Evolutionary conservation across 495 filamentous ascomycete species (phyloP).

Genomic region (Bathelium albidoporum): DNA sequence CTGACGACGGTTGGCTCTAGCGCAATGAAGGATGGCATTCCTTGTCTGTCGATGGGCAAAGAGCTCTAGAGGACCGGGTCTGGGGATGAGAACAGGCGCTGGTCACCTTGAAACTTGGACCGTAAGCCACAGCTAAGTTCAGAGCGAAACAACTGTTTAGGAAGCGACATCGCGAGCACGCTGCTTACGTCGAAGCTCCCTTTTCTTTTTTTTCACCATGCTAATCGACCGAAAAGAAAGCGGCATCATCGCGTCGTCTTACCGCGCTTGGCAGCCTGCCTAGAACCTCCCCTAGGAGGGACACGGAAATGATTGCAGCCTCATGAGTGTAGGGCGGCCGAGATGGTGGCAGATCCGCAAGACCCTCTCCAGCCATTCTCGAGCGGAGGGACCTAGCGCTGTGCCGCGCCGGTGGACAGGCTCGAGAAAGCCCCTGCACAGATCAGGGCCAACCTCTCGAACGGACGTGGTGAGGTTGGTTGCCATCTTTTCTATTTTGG

Average conservation of each 20-base stretch:
- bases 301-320: not conserved
- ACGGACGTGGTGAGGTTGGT: not conserved
- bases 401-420: slow-evolving; percentile 1
- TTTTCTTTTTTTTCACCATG: not conserved
- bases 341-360: not conserved
- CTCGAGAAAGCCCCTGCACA: not conserved
- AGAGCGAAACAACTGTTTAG: not conserved
- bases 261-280: not conserved
- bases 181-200: not conserved
- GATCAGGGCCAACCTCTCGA: slow-evolving; percentile 1
- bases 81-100: slow-evolving; percentile 2
- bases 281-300: not conserved
- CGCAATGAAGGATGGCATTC: not conserved
- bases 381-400: slow-evolving; percentile 1
- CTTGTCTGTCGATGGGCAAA: not conserved
- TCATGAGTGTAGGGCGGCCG: not conserved
- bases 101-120: slow-evolving; percentile 5
- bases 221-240: not conserved
- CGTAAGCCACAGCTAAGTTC: slow-evolving; percentile 1
- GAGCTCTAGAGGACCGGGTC: not conserved
- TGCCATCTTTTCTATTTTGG: not conserved
- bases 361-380: not conserved
- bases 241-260: not conserved
- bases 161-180: not conserved
- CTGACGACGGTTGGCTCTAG: slow-evolving; percentile 1